phyloP scores from a whole-genome alignment of 192 early-diverging fungal species.

The Entrophospora sp. region DNA sequence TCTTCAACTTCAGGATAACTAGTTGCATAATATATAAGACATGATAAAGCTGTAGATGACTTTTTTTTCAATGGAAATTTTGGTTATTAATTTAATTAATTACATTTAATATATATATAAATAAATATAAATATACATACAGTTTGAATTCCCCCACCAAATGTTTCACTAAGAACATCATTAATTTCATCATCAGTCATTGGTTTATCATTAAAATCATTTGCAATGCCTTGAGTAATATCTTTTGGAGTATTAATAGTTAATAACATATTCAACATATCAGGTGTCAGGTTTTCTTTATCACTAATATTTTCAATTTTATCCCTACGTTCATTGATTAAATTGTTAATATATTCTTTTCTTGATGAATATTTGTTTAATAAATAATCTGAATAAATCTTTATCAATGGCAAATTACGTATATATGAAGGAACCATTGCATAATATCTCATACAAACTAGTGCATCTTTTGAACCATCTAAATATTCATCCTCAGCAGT shows the following conservation, averaged over 20 bases:
- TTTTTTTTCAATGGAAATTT: background rate
- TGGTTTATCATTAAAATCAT: background rate
- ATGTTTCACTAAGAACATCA: background rate
- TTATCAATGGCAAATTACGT: background rate
- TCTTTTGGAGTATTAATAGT: background rate
- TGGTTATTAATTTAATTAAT: background rate
- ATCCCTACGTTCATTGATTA: background rate
- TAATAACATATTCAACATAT: background rate
- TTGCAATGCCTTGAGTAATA: background rate
- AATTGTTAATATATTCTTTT: background rate
- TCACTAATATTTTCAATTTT: background rate
- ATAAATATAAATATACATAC: too few relatives aligned
- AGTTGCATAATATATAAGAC: background rate
- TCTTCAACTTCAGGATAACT: background rate
- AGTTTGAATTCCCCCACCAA: background rate
- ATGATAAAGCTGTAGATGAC: background rate
- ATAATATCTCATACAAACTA: too few relatives aligned
- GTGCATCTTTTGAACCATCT: too few relatives aligned
- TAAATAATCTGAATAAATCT: background rate
- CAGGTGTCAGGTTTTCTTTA: background rate
- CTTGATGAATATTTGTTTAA: too few relatives aligned
- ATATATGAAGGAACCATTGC: too few relatives aligned
- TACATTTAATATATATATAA: background rate
- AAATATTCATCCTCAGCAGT: too few relatives aligned
- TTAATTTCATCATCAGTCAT: constrained; percentile 1